These are phyloP conservation scores for Termitomyces sp. DNA, from an alignment of 768 basidiomycete species.

Conservation along the genomic window DNA sequence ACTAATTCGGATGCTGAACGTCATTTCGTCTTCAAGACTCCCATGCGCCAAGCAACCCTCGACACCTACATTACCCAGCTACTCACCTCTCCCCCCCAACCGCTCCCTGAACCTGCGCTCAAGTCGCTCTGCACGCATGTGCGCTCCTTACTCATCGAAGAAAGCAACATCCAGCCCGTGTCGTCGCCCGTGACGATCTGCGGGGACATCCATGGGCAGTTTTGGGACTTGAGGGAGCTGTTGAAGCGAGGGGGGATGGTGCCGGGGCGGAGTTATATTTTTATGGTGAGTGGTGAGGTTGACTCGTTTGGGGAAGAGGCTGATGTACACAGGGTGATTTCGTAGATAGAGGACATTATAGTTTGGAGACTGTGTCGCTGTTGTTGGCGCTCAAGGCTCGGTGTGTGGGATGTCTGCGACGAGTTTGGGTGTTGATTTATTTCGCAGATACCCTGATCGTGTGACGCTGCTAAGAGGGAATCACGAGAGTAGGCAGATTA, in stretches of 20 bases:
- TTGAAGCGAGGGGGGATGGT: constrained; percentile 81
- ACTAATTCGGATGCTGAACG: not conserved
- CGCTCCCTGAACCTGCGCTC: constrained; percentile 86
- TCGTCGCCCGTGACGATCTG: constrained; percentile 92
- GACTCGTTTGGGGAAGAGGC: not conserved
- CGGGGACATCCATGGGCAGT: constrained; percentile 97
- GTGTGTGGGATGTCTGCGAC: constrained; percentile 26
- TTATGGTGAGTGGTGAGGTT: constrained; percentile 76
- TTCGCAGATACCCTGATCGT: constrained; percentile 79
- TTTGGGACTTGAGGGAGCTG: constrained; percentile 93
- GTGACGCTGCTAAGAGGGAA: constrained; percentile 92
- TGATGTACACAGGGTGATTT: constrained; percentile 76
- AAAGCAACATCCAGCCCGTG: constrained; percentile 96
- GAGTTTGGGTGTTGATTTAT: too few species aligned
- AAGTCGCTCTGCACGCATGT: constrained; percentile 90
- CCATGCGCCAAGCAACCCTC: constrained; percentile 33
- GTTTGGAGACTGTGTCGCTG: constrained; percentile 89
- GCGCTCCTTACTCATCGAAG: constrained; percentile 76
- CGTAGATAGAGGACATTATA: constrained; percentile 95
- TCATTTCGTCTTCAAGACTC: not conserved
- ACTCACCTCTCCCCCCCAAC: constrained; percentile 65
- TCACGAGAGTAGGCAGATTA: constrained; percentile 96
- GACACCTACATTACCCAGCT: constrained; percentile 90
- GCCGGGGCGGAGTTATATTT: constrained; percentile 89
- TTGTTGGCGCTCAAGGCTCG: constrained; percentile 86